Conservation (phyloP, 179 eudicot species). For the Spergularia azorica region DNA sequence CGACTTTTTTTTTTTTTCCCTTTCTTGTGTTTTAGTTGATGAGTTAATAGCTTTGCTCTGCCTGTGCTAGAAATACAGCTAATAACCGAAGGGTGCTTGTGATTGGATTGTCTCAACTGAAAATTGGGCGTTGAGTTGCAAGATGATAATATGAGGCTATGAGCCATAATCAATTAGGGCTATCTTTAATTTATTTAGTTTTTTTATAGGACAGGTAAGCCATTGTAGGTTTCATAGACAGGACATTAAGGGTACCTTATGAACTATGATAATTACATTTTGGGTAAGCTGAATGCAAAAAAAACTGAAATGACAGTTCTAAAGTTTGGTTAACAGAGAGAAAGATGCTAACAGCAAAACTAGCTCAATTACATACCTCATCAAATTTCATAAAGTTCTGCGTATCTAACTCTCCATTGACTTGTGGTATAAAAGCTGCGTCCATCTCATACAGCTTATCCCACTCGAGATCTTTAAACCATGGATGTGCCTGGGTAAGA, state of each 20-base stretch:
- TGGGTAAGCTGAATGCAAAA: neutral
- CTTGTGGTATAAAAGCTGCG: conserved; percentile 83
- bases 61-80: neutral
- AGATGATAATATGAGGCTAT: neutral
- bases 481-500: conserved; percentile 76
- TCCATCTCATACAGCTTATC: conserved; percentile 91
- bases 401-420: conserved; percentile 73
- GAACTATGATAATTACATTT: neutral
- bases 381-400: conserved; percentile 27
- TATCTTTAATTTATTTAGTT: too few species aligned
- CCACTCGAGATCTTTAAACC: conserved; percentile 86
- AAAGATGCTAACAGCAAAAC: conserved; percentile 4
- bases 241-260: too few species aligned
- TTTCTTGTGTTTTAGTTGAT: neutral
- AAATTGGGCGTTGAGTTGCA: neutral
- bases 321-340: neutral
- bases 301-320: neutral
- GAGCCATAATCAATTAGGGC: neutral
- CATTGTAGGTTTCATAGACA: too few species aligned
- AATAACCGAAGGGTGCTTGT: neutral
- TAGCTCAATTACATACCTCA: conserved; percentile 53
- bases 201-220: too few species aligned
- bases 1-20: neutral
- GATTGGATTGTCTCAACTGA: neutral
- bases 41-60: neutral